A percentile compares a stretch with the other conserved stretches of the same genome.
Evolutionary conservation across 129 eudicot genomes (phyloP).

Genomic region (Ambrosia trifida): DNA sequence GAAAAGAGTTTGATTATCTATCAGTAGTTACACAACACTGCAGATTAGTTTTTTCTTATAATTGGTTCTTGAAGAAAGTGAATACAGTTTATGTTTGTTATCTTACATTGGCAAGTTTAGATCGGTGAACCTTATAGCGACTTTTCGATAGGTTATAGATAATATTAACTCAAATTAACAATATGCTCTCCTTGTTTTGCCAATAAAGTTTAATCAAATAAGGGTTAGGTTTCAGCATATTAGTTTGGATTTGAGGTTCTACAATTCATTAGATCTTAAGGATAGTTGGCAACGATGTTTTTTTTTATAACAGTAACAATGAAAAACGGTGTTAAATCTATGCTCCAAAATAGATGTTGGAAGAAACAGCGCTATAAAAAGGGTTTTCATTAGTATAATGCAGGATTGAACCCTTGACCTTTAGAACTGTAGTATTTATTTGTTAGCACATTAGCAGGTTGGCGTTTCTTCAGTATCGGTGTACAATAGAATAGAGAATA

Average conservation of each 20-base stretch:
- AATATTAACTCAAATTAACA: background rate
- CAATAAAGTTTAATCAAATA: background rate
- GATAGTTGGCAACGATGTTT: background rate
- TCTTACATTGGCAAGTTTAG: background rate
- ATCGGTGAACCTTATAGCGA: background rate
- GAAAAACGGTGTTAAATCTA: background rate
- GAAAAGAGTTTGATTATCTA: slow-evolving; percentile 1
- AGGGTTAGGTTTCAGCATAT: background rate
- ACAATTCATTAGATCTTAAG: background rate
- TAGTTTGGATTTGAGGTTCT: slow-evolving; percentile 10
- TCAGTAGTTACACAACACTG: background rate
- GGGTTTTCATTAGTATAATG: background rate
- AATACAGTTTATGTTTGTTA: background rate
- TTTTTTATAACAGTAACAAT: background rate
- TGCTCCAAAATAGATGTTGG: background rate
- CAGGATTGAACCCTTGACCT: background rate
- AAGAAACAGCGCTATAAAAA: background rate
- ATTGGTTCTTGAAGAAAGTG: slow-evolving; percentile 1
- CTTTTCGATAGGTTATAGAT: background rate
- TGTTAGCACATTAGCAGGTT: background rate
- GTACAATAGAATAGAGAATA: background rate
- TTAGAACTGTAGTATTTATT: background rate
- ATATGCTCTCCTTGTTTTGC: background rate
- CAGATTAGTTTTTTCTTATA: slow-evolving; percentile 4
- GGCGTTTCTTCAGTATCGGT: background rate